Percentiles rank a stretch among this genome's conserved stretches.
Evolutionary conservation across 805 yeast genomes (phyloP).

Genomic region (Starmerella davenportii): DNA sequence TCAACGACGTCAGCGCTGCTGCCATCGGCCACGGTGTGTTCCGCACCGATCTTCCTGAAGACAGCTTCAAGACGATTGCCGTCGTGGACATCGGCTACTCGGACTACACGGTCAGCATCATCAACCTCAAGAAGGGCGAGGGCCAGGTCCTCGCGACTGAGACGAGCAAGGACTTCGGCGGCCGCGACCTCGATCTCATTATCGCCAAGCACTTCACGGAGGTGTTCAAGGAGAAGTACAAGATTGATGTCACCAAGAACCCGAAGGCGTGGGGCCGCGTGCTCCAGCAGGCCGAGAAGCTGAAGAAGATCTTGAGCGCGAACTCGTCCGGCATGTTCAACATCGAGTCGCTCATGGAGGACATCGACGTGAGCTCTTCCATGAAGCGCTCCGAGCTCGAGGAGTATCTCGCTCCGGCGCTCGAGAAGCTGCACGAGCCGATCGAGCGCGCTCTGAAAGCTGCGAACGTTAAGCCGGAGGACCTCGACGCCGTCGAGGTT

Average conservation of each 20-base stretch:
- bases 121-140: constrained; percentile 90
- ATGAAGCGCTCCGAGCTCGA: constrained; percentile 84
- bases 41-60: constrained; percentile 87
- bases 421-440: constrained; percentile 60
- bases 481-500: constrained; percentile 79
- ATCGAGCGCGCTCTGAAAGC: constrained; percentile 62
- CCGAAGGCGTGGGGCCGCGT: constrained; percentile 93
- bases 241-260: constrained; percentile 78
- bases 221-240: constrained; percentile 78
- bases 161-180: constrained; percentile 92
- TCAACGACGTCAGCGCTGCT: constrained; percentile 95
- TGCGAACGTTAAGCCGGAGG: constrained; percentile 55
- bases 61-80: constrained; percentile 74
- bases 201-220: constrained; percentile 89
- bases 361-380: constrained; percentile 81
- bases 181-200: constrained; percentile 88
- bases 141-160: constrained; percentile 83
- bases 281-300: constrained; percentile 72
- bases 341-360: constrained; percentile 93
- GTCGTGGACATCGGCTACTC: constrained; percentile 96
- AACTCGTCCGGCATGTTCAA: constrained; percentile 86
- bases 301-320: constrained; percentile 93
- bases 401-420: constrained; percentile 66
- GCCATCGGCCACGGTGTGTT: constrained; percentile 98
- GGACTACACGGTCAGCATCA: constrained; percentile 74